Base-by-base conservation (phyloP, 164 flowering plant genomes). In the Nymphaea thermarum region DNA sequence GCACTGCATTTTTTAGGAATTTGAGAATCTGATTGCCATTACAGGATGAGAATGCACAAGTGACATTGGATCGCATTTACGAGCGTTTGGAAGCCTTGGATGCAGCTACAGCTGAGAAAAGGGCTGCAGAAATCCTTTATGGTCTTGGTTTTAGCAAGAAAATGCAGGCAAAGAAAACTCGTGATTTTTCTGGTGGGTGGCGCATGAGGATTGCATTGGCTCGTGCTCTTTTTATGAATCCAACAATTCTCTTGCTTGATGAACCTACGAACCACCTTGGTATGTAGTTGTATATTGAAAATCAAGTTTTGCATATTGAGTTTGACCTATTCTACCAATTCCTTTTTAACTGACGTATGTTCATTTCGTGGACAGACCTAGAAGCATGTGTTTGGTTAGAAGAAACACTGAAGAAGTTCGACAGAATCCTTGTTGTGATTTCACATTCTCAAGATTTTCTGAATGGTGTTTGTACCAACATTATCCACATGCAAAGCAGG, bases 311-410 rank as follows among this genome's bases (percentile, higher is more conserved):
- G 36, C 36, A 25, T 25, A 25, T 25, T 25, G 36, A 25, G 36
- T 25, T 25, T 25, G 36, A 25, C 36, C 1, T 25, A 25, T 25
- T 25, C 36, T 25, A 25, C 36, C 1, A 25, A 25, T 25, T 25
- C 36, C 36, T 25, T 25, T 25, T 25, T 25, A 25, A 25, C 36
- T 25, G 36, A 25, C 36, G 36, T 25, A 25, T 47, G 55, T 47
- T 47, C 4, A 3, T 47, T 7, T 4, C 12, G 55, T 47, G 36
- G 36, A 70, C 91, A 90, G 98, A 94, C 78, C 71, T 94, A 43
- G 98, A 94, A 79, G 98, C 98, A 44, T 94, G 98, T 79, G 96
- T 94, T 67, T 94, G 98, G 97, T 74, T 94, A 81, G 98, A 94
- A 76, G 98, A 93, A 74, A 86, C 77, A 15, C 70, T 93, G 77